Percentiles rank a stretch among this genome's conserved stretches.
These are phyloP conservation scores for Apiotrichum siamense DNA, from an alignment of 1,284 basidiomycete species.

Conservation along the genomic window DNA sequence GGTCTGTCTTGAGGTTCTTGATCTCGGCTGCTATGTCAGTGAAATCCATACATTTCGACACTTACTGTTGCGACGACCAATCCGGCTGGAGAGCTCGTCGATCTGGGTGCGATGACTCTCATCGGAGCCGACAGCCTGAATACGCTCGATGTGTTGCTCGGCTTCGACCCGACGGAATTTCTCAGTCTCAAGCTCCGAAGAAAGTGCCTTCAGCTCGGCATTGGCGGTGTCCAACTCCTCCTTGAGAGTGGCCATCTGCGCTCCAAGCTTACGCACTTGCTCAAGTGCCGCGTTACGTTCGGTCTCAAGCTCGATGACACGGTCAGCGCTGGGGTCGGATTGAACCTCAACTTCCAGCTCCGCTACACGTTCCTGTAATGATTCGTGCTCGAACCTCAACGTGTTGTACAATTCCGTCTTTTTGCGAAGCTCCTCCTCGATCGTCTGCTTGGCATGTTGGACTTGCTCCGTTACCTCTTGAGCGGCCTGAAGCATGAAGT, in stretches of 20 bases:
- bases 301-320: neutral
- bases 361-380: neutral
- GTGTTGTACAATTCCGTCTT: neutral
- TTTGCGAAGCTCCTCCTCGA: neutral
- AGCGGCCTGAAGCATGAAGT: slow-evolving; percentile 2
- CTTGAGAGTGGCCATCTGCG: neutral
- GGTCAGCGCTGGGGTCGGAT: neutral
- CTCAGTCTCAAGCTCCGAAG: slow-evolving; percentile 1
- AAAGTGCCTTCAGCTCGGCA: neutral
- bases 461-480: neutral
- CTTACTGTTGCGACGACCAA: neutral
- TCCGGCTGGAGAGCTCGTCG: neutral
- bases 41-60: neutral
- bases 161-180: slow-evolving; percentile 2
- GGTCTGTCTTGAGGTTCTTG: slow-evolving; percentile 5
- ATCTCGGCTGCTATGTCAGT: neutral
- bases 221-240: neutral
- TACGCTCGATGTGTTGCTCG: neutral
- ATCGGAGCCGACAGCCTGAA: neutral
- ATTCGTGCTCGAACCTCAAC: neutral
- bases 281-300: slow-evolving; percentile 2
- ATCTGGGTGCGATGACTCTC: neutral
- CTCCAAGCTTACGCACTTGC: slow-evolving; percentile 3
- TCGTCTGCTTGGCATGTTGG: neutral
- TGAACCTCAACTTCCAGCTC: neutral